Evolutionary conservation across 345 rosid genomes (phyloP).

Genomic region (Eucalyptus marginata): DNA sequence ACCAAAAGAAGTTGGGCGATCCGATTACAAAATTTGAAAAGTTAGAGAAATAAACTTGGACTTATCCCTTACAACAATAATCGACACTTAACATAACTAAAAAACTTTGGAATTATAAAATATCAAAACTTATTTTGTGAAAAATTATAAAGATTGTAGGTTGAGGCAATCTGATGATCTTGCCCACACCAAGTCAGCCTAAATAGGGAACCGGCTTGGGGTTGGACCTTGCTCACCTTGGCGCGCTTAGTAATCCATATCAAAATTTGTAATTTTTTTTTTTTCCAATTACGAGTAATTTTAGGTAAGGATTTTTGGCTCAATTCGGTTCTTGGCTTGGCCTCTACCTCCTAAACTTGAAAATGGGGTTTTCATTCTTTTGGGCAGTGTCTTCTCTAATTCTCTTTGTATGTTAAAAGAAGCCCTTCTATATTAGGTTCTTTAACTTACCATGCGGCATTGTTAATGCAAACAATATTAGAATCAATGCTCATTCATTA

Average conservation of each 20-base stretch:
- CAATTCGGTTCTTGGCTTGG: fast-evolving
- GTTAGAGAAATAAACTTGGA: not conserved
- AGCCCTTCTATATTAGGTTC: not conserved
- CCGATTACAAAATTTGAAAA: not conserved
- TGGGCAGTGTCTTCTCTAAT: not conserved
- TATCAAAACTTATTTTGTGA: not conserved
- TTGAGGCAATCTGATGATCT: not conserved
- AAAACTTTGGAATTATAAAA: not conserved
- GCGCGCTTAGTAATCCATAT: not conserved
- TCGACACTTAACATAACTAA: too few relatives aligned
- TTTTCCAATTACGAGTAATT: not conserved
- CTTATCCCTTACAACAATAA: not conserved
- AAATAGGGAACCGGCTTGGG: not conserved
- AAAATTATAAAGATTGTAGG: not conserved
- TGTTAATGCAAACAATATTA: not conserved
- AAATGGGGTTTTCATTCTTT: not conserved
- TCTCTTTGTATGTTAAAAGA: not conserved
- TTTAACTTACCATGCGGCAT: not conserved
- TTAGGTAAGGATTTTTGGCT: not conserved
- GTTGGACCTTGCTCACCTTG: fast-evolving
- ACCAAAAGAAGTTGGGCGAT: not conserved
- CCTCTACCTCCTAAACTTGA: not conserved
- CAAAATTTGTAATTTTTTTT: not conserved
- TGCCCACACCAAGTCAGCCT: fast-evolving
- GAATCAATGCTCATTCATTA: not conserved